Evolutionary conservation across 257 asterid species (phyloP).

Genomic region (Solanum raphanifolium): DNA sequence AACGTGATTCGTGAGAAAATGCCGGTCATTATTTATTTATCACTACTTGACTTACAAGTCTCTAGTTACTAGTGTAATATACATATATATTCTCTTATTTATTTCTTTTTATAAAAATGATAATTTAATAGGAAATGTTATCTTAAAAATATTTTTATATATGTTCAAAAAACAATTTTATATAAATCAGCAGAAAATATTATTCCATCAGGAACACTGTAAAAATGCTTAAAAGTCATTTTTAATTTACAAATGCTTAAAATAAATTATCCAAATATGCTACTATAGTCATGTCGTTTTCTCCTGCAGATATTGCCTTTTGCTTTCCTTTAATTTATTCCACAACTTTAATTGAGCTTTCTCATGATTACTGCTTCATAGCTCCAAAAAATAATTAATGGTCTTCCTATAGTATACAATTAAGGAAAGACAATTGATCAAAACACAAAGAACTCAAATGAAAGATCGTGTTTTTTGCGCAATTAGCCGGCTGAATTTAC

Average conservation of each 20-base stretch:
- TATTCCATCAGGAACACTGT: not conserved
- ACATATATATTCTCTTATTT: not conserved
- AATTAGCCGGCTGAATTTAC: not conserved
- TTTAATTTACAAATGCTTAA: too few species aligned
- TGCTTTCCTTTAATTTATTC: not conserved
- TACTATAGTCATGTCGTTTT: not conserved
- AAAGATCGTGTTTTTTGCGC: constrained; percentile 19
- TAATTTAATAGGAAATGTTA: not conserved
- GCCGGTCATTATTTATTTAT: not conserved
- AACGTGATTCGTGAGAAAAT: not conserved
- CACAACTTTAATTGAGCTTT: not conserved
- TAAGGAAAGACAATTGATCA: constrained; percentile 43
- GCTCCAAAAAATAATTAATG: not conserved
- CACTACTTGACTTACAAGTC: not conserved
- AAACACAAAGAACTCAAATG: constrained; percentile 51
- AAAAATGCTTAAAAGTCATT: not conserved
- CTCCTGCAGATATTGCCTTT: not conserved
- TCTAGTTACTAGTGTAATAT: too few species aligned
- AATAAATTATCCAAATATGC: not conserved
- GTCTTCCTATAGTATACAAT: not conserved
- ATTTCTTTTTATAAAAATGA: not conserved
- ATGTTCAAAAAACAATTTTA: too few species aligned
- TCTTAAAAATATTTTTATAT: not conserved
- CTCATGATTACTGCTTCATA: not conserved
- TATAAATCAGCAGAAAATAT: not conserved